These are phyloP conservation scores for Penicillium sp. DNA, from an alignment of 2,329 filamentous ascomycete genomes.

Conservation along the genomic window DNA sequence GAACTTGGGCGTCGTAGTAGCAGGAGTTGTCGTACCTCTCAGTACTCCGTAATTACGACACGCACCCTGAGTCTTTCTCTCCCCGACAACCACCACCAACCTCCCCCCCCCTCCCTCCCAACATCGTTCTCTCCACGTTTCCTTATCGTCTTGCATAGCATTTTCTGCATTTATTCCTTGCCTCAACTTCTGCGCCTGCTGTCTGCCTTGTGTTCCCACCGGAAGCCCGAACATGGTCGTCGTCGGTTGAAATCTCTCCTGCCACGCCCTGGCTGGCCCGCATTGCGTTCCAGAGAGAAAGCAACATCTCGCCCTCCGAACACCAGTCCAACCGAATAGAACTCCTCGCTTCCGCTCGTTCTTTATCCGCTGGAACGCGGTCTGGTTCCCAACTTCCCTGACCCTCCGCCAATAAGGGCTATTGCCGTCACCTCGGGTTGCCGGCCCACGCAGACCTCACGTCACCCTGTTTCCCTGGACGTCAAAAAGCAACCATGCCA, in stretches of 20 bases:
- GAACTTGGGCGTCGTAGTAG: too few species aligned
- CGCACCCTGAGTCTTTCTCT: slow-evolving; percentile 13
- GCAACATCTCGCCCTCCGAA: slow-evolving; percentile 5
- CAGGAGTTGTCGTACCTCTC: too few species aligned
- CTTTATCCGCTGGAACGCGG: slow-evolving; percentile 16
- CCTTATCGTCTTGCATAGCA: not conserved
- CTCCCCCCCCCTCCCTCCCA: slow-evolving; percentile 1
- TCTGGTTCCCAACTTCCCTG: slow-evolving; percentile 18
- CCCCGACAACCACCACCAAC: slow-evolving; percentile 8
- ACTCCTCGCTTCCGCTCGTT: slow-evolving; percentile 6
- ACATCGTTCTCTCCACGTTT: too few species aligned
- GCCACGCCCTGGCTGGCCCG: slow-evolving; percentile 12
- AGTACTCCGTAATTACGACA: slow-evolving; percentile 16
- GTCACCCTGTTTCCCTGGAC: slow-evolving; percentile 24
- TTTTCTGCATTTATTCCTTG: slow-evolving; percentile 2
- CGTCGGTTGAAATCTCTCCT: slow-evolving; percentile 15
- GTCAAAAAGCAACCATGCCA: slow-evolving; percentile 33
- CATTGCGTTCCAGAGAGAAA: not conserved
- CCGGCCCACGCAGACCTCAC: slow-evolving; percentile 33
- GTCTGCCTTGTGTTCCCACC: not conserved
- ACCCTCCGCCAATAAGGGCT: slow-evolving; percentile 22
- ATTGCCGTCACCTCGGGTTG: slow-evolving; percentile 25
- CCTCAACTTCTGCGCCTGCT: slow-evolving; percentile 7
- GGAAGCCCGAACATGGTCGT: too few species aligned
- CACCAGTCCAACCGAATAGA: slow-evolving; percentile 5